A percentile compares a stretch with the other conserved stretches of the same genome.
These are phyloP conservation scores for Akanthomyces lecanii DNA, from an alignment of 2,329 filamentous ascomycete species.

Conservation along the genomic window DNA sequence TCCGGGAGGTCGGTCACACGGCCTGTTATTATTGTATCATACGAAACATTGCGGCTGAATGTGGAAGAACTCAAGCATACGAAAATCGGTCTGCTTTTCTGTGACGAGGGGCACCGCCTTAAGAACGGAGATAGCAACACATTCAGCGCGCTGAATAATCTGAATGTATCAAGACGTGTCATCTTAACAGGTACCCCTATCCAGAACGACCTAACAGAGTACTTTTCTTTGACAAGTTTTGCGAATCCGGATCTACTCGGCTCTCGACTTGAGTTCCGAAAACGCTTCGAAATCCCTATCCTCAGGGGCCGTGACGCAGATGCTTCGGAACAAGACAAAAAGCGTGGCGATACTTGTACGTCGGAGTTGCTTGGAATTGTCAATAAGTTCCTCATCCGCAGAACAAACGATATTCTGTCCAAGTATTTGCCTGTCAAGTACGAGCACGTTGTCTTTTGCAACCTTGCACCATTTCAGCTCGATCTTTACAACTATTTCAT, in stretches of 20 bases:
- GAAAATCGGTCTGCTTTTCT: slow-evolving; percentile 86
- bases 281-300: slow-evolving; percentile 90
- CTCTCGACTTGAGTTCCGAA: slow-evolving; percentile 84
- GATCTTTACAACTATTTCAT: slow-evolving; percentile 97
- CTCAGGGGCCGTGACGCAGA: slow-evolving; percentile 85
- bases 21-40: slow-evolving; percentile 95
- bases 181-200: slow-evolving; percentile 97
- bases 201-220: slow-evolving; percentile 97
- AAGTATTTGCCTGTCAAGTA: slow-evolving; percentile 99
- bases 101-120: slow-evolving; percentile 91
- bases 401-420: slow-evolving; percentile 95
- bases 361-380: slow-evolving; percentile 77
- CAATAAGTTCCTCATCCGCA: slow-evolving; percentile 97
- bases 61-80: slow-evolving; percentile 85
- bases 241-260: slow-evolving; percentile 92
- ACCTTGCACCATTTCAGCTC: slow-evolving; percentile 85
- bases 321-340: slow-evolving; percentile 75
- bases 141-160: slow-evolving; percentile 81
- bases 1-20: slow-evolving; percentile 84
- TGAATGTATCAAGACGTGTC: slow-evolving; percentile 87
- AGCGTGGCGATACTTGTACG: slow-evolving; percentile 79
- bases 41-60: slow-evolving; percentile 90
- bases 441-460: slow-evolving; percentile 98
- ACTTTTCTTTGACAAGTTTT: slow-evolving; percentile 93
- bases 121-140: slow-evolving; percentile 98